Evolutionary conservation across 768 basidiomycete genomes (phyloP).

Genomic region (Amanita exitialis): DNA sequence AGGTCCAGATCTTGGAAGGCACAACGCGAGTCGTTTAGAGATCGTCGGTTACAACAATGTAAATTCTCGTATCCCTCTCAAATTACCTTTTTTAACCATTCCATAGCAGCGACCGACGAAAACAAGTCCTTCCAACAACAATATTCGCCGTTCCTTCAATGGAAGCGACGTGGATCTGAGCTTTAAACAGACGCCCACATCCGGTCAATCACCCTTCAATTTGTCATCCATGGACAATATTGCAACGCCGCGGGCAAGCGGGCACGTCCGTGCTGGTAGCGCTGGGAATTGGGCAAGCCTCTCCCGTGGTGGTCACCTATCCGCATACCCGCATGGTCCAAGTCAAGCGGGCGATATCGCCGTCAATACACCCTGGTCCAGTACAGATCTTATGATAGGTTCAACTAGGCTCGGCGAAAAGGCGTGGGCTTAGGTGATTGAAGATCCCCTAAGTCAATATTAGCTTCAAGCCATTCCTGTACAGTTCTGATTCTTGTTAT

Average conservation of each 20-base stretch:
- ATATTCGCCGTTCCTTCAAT: conserved; percentile 62
- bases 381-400: conserved; percentile 40
- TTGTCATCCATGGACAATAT: conserved; percentile 31
- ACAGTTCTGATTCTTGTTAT: conserved; percentile 19
- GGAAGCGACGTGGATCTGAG: conserved; percentile 58
- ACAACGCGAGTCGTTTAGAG: conserved; percentile 58
- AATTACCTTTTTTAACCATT: not conserved
- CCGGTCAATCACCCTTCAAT: conserved; percentile 35
- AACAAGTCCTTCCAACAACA: conserved; percentile 33
- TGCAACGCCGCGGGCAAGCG: conserved; percentile 36
- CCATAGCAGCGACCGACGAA: conserved; percentile 11
- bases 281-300: conserved; percentile 72
- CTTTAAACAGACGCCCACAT: conserved; percentile 45
- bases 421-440: conserved; percentile 39
- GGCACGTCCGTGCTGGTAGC: conserved; percentile 71
- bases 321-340: conserved; percentile 44
- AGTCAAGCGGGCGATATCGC: conserved; percentile 50
- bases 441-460: not conserved
- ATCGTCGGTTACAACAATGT: conserved; percentile 71
- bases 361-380: conserved; percentile 49
- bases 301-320: conserved; percentile 42
- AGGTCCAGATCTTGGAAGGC: conserved; percentile 76
- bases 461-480: conserved; percentile 9
- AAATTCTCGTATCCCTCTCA: conserved; percentile 12
- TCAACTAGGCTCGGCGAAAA: conserved; percentile 47